Conservation (phyloP, 176 grass and related monocot species). For the Eragrostis curvula region DNA sequence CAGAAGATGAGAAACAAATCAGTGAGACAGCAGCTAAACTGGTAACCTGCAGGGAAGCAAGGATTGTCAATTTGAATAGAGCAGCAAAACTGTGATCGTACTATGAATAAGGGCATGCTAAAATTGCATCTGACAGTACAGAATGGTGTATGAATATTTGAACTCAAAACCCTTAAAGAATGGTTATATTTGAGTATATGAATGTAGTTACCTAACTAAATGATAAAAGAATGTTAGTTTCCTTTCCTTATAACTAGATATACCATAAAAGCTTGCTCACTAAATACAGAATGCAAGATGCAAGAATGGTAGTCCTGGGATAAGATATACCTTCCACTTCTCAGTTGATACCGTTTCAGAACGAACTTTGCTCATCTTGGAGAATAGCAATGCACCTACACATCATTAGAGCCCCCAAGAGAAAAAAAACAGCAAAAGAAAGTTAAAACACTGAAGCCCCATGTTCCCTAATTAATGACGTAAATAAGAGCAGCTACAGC, state of each 20-base stretch:
- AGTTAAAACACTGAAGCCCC: conserved; percentile 4
- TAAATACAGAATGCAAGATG: not conserved
- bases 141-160: not conserved
- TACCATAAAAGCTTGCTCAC: not conserved
- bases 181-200: not conserved
- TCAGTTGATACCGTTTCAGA: conserved; percentile 95
- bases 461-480: conserved; percentile 7
- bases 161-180: conserved; percentile 22
- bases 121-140: conserved; percentile 1
- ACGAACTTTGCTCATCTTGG: conserved; percentile 95
- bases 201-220: not conserved
- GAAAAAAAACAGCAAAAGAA: conserved; percentile 11
- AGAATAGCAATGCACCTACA: conserved; percentile 85
- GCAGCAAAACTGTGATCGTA: not conserved
- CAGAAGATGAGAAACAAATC: conserved; percentile 87
- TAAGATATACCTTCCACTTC: conserved; percentile 92
- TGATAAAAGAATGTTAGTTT: not conserved
- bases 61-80: conserved; percentile 33
- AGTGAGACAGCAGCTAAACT: conserved; percentile 86
- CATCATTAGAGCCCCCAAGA: conserved; percentile 44
- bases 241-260: not conserved
- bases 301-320: conserved; percentile 16
- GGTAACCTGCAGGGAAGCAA: conserved; percentile 76
- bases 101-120: not conserved
- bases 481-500: conserved; percentile 30